A percentile compares a stretch with the other conserved stretches of the same genome.
Conservation (phyloP, 139 green algal species). For the Haematococcus sp. region DNA sequence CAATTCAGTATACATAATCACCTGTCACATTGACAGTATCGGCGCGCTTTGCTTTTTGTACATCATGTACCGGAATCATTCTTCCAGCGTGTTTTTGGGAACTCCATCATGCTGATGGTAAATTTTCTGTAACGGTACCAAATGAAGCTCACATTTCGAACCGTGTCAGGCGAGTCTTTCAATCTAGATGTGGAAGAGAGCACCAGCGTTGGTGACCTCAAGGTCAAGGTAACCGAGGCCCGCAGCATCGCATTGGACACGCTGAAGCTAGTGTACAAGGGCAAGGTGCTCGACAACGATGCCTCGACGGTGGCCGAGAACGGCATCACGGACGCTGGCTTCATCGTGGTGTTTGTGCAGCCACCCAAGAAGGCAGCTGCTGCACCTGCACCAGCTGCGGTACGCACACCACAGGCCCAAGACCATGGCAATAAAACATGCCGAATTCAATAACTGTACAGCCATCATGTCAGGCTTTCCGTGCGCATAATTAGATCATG, state of each 20-base stretch:
- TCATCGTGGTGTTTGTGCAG: slow-evolving; percentile 93
- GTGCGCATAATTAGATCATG: neutral
- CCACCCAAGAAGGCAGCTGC: slow-evolving; percentile 56
- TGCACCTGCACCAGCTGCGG: slow-evolving; percentile 17
- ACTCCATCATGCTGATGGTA: too few species aligned
- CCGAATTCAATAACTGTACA: slow-evolving; percentile 12
- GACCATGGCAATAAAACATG: neutral
- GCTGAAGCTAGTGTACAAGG: slow-evolving; percentile 57
- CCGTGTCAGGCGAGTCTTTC: slow-evolving; percentile 78
- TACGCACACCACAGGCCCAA: too few species aligned
- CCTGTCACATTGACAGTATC: too few species aligned
- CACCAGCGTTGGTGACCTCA: slow-evolving; percentile 57
- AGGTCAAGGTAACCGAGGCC: slow-evolving; percentile 29
- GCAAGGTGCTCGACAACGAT: slow-evolving; percentile 86
- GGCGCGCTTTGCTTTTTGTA: too few species aligned
- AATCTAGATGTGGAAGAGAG: slow-evolving; percentile 67
- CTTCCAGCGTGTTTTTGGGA: too few species aligned
- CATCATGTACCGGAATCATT: too few species aligned
- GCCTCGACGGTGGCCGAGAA: slow-evolving; percentile 65
- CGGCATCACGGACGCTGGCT: slow-evolving; percentile 76
- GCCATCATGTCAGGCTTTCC: neutral
- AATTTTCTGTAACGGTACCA: too few species aligned
- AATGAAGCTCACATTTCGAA: slow-evolving; percentile 92
- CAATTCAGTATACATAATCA: too few species aligned
- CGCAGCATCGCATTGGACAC: slow-evolving; percentile 19